Conservation (phyloP, 2,329 filamentous ascomycete species). For the Albophoma yamanashiensis region DNA sequence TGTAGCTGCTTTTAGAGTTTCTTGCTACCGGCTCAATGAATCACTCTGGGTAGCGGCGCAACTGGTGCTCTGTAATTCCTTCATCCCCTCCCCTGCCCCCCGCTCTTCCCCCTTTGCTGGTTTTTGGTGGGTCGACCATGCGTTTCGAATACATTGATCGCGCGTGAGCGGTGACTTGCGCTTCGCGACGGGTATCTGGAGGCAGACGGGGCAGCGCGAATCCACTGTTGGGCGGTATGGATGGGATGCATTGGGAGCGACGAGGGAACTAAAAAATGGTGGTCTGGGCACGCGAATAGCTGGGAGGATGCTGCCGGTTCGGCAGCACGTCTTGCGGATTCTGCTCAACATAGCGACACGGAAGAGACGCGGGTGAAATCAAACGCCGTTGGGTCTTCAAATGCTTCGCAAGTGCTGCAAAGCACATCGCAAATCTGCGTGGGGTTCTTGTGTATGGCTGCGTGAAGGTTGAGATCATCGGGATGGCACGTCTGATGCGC, state of each 20-base stretch:
- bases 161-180: not conserved
- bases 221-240: not conserved
- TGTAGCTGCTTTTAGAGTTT: not conserved
- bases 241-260: not conserved
- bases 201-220: not conserved
- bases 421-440: not conserved
- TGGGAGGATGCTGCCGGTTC: not conserved
- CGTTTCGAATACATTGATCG: not conserved
- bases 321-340: not conserved
- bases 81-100: not conserved
- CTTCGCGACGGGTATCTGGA: not conserved
- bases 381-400: not conserved
- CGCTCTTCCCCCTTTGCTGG: no score
- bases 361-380: not conserved
- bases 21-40: not conserved
- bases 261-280: not conserved
- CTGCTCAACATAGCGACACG: not conserved
- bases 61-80: not conserved
- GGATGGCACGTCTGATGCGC: not conserved
- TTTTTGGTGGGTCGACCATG: not conserved
- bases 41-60: not conserved
- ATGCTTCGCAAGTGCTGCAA: not conserved
- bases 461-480: not conserved
- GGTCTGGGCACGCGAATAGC: not conserved
- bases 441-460: not conserved